Percentiles rank a stretch among this genome's conserved stretches.
Evolutionary conservation across 495 filamentous ascomycete genomes (phyloP).

Genomic region (Trichoderma orchidacearum): DNA sequence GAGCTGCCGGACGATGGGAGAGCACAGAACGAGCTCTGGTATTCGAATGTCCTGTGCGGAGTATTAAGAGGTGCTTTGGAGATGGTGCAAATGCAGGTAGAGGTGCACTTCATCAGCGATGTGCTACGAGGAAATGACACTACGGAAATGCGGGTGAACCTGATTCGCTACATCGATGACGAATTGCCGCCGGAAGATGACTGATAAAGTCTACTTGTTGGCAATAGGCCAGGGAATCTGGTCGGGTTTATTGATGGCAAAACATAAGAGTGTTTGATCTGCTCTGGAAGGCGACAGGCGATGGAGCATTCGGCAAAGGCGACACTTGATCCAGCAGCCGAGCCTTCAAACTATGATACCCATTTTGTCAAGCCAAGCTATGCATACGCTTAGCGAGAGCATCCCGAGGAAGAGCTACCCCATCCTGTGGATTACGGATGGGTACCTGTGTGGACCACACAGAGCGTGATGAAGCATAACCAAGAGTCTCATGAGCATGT

Average conservation of each 20-base stretch:
- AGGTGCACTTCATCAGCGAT: constrained; percentile 94
- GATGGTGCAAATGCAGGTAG: constrained; percentile 99
- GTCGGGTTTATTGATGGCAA: neutral
- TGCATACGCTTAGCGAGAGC: neutral
- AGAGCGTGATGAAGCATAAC: neutral
- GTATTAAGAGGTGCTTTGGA: constrained; percentile 82
- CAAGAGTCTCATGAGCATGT: neutral
- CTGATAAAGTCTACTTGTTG: constrained; percentile 22
- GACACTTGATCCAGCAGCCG: neutral
- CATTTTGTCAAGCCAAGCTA: neutral
- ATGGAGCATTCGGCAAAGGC: neutral
- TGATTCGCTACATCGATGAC: constrained; percentile 93
- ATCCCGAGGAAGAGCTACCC: too few relatives aligned
- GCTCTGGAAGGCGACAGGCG: too few relatives aligned
- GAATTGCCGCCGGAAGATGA: constrained; percentile 96
- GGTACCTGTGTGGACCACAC: neutral
- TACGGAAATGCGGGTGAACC: constrained; percentile 89
- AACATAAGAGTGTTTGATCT: neutral
- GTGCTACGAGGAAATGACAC: constrained; percentile 86
- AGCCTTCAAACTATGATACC: neutral
- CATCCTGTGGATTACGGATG: neutral
- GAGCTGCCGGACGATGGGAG: constrained; percentile 92
- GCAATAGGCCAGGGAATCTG: neutral
- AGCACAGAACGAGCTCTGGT: constrained; percentile 96
- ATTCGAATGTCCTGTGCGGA: constrained; percentile 92